Evolutionary conservation across 805 yeast genomes (phyloP).

Genomic region (Danielia oregonensis): DNA sequence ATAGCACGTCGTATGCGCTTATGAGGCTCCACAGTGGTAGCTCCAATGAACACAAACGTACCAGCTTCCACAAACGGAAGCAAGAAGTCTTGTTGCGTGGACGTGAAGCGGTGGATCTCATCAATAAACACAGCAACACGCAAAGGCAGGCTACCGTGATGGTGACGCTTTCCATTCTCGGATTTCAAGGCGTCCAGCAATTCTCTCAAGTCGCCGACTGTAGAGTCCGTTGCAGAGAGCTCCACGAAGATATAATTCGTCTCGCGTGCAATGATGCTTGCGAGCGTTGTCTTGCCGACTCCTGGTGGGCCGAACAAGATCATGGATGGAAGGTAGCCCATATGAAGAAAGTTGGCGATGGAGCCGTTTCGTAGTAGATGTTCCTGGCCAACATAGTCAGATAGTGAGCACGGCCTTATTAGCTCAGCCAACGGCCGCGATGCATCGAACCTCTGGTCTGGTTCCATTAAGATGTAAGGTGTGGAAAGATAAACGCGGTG

Average conservation of each 20-base stretch:
- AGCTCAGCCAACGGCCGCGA: slow-evolving; percentile 72
- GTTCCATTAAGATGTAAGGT: too few relatives aligned
- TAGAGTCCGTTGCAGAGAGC: slow-evolving; percentile 77
- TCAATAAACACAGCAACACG: slow-evolving; percentile 70
- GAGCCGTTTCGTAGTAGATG: slow-evolving; percentile 61
- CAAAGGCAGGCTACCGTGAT: background rate
- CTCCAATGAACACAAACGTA: slow-evolving; percentile 78
- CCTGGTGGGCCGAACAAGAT: slow-evolving; percentile 97
- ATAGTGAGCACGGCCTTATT: slow-evolving; percentile 69
- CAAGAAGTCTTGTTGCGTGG: slow-evolving; percentile 83
- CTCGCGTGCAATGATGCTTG: slow-evolving; percentile 56
- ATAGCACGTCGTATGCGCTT: slow-evolving; percentile 79
- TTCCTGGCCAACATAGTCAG: slow-evolving; percentile 79
- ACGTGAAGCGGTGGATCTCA: slow-evolving; percentile 86
- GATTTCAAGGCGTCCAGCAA: slow-evolving; percentile 47
- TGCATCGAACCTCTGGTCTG: background rate
- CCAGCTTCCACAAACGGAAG: slow-evolving; percentile 85
- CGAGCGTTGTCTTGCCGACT: slow-evolving; percentile 87
- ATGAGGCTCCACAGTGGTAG: slow-evolving; percentile 78
- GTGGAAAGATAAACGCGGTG: too few relatives aligned
- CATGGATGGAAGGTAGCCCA: slow-evolving; percentile 77
- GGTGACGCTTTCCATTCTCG: slow-evolving; percentile 42
- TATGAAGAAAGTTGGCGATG: slow-evolving; percentile 58
- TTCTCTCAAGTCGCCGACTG: slow-evolving; percentile 61
- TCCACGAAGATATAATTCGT: slow-evolving; percentile 64